Evolutionary conservation across 108 stramenopile species (phyloP), one percentile per base, ranked within the genome.

Genomic region (Thalassiosira profunda): DNA sequence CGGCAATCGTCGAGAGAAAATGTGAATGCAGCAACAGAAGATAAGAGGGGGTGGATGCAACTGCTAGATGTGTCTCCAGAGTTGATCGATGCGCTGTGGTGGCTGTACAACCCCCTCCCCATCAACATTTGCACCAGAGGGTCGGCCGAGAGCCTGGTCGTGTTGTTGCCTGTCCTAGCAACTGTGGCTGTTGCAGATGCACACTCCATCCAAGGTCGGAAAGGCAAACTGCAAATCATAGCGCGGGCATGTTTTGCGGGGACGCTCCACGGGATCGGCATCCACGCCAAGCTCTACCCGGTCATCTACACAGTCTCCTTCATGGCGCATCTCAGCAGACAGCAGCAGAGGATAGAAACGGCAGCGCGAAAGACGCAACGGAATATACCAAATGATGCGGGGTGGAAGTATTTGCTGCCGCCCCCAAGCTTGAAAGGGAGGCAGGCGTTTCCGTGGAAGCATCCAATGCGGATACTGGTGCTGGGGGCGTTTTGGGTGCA

Each of bases 81-180:
- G 33, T 52, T 88, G 11, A 54, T 68, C 28, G 89, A 93, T 70
- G 91, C 87, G 0, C 31, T 90, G 18, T 87, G 81, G 89, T 92
- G 89, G 88, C 35, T 88, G 33, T 91, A 91, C 74, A 98, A 98
- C 75, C 96, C 97, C 3, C 58, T 98, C 17, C 81, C 95, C 6
- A 95, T 98, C 47, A 97, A 97, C 53, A 96, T 98, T 58, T 98
- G 95, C 70, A 98, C 97, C 0, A 62, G 97, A 31, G 97, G 97
- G 14, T 91, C 89, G 25, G 84, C 94, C 14, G 97, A 98, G 62
- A 84, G 86, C 46, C 54, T 97, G 8, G 79, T 93, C 43, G 94
- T 94, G 14, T 48, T 96, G 14, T 74, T 98, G 7, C 95, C 95
- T 6, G 93, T 97, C 5, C 61, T 96, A 38, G 29, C 76, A 12